A percentile compares a stretch with the other conserved stretches of the same genome.
phyloP scores from a whole-genome alignment of 2,329 filamentous ascomycete genomes.

The Xylaria sp. region DNA sequence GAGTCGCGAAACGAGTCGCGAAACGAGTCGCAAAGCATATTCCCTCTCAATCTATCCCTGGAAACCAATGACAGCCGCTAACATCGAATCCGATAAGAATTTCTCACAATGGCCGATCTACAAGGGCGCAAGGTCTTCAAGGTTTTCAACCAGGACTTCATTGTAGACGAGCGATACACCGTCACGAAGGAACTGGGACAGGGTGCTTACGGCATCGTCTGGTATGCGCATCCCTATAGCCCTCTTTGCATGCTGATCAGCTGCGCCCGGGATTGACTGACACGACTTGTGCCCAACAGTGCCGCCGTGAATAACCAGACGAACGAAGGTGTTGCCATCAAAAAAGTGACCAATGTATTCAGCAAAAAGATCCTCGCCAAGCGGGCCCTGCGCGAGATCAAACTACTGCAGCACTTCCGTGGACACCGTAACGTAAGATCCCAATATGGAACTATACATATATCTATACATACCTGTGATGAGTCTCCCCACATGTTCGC shows the following conservation, averaged over 20 bases:
- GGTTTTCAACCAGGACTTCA: slow-evolving; percentile 99
- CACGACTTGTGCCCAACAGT: slow-evolving; percentile 59
- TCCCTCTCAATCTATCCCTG: neutral
- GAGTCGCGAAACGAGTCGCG: slow-evolving; percentile 14
- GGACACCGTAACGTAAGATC: slow-evolving; percentile 81
- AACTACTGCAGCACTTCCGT: slow-evolving; percentile 97
- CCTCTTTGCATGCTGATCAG: neutral
- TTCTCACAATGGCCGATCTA: slow-evolving; percentile 48
- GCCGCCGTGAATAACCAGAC: slow-evolving; percentile 92
- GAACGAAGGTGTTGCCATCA: slow-evolving; percentile 95
- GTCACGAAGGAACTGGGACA: slow-evolving; percentile 99
- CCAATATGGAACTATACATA: neutral
- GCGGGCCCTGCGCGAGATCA: slow-evolving; percentile 97
- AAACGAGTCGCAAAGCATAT: slow-evolving; percentile 6
- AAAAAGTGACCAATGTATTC: slow-evolving; percentile 99
- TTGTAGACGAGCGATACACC: slow-evolving; percentile 97
- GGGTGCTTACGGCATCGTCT: slow-evolving; percentile 98
- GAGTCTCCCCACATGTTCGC: slow-evolving; percentile 41
- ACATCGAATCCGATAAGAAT: neutral
- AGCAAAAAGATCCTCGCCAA: slow-evolving; percentile 99
- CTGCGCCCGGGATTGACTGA: neutral
- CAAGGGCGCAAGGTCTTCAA: slow-evolving; percentile 84
- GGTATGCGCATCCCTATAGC: slow-evolving; percentile 66
- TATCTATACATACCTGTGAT: neutral
- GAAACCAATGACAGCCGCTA: neutral